phyloP scores from a whole-genome alignment of 1,284 basidiomycete genomes.

The Austroboletus novae-zelandiae region DNA sequence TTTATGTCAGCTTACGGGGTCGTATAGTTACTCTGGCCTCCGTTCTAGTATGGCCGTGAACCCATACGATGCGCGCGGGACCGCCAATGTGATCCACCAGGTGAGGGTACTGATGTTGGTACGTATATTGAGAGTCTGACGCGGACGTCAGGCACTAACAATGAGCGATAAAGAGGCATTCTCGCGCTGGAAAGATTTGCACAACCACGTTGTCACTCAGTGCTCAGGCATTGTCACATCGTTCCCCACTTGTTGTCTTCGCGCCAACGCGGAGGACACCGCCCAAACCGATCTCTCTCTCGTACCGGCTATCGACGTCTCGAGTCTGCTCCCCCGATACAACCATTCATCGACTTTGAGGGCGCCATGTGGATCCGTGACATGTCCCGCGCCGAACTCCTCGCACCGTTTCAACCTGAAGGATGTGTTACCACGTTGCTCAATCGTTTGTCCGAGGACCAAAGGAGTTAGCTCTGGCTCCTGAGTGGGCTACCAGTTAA shows the following conservation, averaged over 20 bases:
- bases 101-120: slow-evolving; percentile 4
- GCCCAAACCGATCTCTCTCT: slow-evolving; percentile 32
- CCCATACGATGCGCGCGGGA: too few relatives aligned
- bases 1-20: slow-evolving; percentile 72
- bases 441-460: slow-evolving; percentile 61
- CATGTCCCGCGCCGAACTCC: too few relatives aligned
- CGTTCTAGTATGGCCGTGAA: slow-evolving; percentile 83
- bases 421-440: too few relatives aligned
- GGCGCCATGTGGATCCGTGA: too few relatives aligned
- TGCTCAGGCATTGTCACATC: slow-evolving; percentile 78
- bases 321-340: slow-evolving; percentile 55
- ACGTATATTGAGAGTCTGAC: slow-evolving; percentile 5
- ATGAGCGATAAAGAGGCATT: slow-evolving; percentile 74
- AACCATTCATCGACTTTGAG: slow-evolving; percentile 70
- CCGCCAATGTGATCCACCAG: too few relatives aligned
- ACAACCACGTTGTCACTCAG: slow-evolving; percentile 87
- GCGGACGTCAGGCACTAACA: slow-evolving; percentile 52
- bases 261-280: slow-evolving; percentile 65
- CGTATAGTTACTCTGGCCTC: slow-evolving; percentile 84
- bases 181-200: too few relatives aligned
- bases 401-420: too few relatives aligned
- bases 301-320: slow-evolving; percentile 52
- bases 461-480: slow-evolving; percentile 77
- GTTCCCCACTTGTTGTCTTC: slow-evolving; percentile 78
- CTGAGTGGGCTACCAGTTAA: slow-evolving; percentile 61